Evolutionary conservation across 2,329 filamentous ascomycete species (phyloP).

Genomic region (Camptophora hylomeconis): DNA sequence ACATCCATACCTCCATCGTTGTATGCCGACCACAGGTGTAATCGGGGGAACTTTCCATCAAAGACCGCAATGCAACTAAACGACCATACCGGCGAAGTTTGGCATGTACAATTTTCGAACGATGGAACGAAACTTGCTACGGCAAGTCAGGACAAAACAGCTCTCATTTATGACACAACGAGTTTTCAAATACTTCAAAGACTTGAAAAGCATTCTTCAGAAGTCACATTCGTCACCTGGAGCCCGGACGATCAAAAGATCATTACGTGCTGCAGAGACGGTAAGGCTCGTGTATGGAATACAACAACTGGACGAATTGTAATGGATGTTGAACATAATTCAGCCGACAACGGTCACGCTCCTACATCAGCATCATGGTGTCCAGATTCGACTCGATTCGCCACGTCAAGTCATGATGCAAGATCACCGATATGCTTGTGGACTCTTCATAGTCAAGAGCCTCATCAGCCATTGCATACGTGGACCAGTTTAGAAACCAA

Average conservation of each 20-base stretch:
- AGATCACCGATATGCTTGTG: constrained; percentile 56
- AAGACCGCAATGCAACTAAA: constrained; percentile 57
- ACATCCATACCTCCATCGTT: constrained; percentile 65
- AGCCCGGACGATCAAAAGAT: constrained; percentile 82
- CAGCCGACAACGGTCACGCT: constrained; percentile 49
- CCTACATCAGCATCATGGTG: constrained; percentile 88
- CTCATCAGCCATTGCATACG: constrained; percentile 9
- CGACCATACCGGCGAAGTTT: constrained; percentile 71
- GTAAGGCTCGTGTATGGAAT: constrained; percentile 64
- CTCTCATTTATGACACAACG: constrained; percentile 70
- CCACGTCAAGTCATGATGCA: constrained; percentile 65
- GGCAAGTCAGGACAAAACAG: constrained; percentile 59
- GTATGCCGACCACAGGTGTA: constrained; percentile 78
- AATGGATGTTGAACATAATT: constrained; percentile 48
- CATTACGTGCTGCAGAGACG: constrained; percentile 69
- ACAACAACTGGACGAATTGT: constrained; percentile 52
- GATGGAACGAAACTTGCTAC: constrained; percentile 73
- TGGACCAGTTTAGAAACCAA: constrained; percentile 38
- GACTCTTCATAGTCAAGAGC: constrained; percentile 32
- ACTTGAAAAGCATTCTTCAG: constrained; percentile 52
- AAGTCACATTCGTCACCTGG: constrained; percentile 74
- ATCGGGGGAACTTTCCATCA: constrained; percentile 65
- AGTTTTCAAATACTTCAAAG: constrained; percentile 52
- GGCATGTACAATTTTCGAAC: constrained; percentile 83
- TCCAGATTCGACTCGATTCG: constrained; percentile 60